Conservation (phyloP, 1,284 basidiomycete species). For the Cutaneotrichosporon spelunceum region DNA sequence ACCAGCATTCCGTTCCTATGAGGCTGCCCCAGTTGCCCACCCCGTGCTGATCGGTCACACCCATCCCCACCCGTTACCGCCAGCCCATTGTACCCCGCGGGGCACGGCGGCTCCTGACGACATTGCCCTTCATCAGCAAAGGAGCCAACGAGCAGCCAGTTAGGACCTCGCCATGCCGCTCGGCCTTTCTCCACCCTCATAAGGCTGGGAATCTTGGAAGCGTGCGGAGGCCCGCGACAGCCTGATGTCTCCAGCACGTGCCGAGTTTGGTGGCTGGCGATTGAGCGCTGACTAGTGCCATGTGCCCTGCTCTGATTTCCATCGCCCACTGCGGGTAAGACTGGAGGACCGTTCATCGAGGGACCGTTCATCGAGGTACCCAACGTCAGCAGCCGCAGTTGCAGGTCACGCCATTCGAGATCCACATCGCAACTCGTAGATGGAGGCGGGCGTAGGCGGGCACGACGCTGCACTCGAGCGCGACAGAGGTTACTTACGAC, state of each 20-base stretch:
- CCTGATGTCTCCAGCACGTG: neutral
- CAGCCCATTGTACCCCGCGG: neutral
- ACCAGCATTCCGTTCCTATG: neutral
- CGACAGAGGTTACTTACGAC: too few relatives aligned
- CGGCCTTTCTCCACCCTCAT: neutral
- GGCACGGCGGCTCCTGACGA: neutral
- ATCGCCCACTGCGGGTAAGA: neutral
- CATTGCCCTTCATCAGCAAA: too few relatives aligned
- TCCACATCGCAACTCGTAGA: too few relatives aligned
- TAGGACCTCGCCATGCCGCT: neutral
- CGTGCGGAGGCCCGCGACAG: neutral
- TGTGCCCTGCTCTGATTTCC: neutral
- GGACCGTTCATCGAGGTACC: too few relatives aligned
- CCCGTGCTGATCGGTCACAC: neutral
- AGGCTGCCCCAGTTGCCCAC: neutral
- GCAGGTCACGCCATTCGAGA: too few relatives aligned
- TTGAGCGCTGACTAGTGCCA: neutral
- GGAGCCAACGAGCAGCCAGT: too few relatives aligned
- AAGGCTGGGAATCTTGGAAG: neutral
- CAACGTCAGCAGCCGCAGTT: too few relatives aligned
- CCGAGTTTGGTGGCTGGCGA: neutral
- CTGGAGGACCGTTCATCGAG: neutral
- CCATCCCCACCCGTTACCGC: neutral
- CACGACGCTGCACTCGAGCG: too few relatives aligned
- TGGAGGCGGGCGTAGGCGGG: too few relatives aligned